Base-by-base conservation (phyloP, 2,329 filamentous ascomycete species). In the Alternaria gaisen region DNA sequence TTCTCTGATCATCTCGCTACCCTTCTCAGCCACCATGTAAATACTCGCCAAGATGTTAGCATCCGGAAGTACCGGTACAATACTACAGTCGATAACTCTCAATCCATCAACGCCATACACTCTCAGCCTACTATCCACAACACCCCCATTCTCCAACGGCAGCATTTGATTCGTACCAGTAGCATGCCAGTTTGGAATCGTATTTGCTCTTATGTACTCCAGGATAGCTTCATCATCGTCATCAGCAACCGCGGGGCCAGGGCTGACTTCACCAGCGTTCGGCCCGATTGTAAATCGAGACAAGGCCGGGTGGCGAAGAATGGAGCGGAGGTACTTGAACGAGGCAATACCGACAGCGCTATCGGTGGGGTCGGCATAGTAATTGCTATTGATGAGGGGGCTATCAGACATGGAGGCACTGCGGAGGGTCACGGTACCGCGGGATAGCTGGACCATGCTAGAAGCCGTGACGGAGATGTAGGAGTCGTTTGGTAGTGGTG, bases 381-480 rank as follows among this genome's bases (percentile, higher is more conserved):
- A 80, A 14, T 74, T 73, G 0, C 75, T 70, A 50, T 80, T 67
- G 30, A 82, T 72, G 46, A 76, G 48, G 0, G 80, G 80, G 0
- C 61, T 58, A 43, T 77, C 76, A 0, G 60, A 48, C 28, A 72
- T 76, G 47, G 75, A 68, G 4, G 68, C 41, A 3, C 70, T 76
- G 3, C 64, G 53, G 7, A 81, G 73, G 0, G 72, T 73, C 8
- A 82, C 68, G 9, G 66, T 79, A 9, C 80, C 80, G 2, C 77
- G 75, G 1, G 79, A 81, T 1, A 77, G 62, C 2, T 64, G 66
- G 3, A 65, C 66, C 62, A 68, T 65, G 51, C 61, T 68, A 3
- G 61, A 62, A 11, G 75, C 74, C 1, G 73, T 76, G 16, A 78
- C 46, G 1, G 68, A 74, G n/a, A 78, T 72, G 64, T 77, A 78